Evolutionary conservation across 345 rosid genomes (phyloP), one percentile per base, ranked within the genome.

Genomic region (Mercurialis annua): DNA sequence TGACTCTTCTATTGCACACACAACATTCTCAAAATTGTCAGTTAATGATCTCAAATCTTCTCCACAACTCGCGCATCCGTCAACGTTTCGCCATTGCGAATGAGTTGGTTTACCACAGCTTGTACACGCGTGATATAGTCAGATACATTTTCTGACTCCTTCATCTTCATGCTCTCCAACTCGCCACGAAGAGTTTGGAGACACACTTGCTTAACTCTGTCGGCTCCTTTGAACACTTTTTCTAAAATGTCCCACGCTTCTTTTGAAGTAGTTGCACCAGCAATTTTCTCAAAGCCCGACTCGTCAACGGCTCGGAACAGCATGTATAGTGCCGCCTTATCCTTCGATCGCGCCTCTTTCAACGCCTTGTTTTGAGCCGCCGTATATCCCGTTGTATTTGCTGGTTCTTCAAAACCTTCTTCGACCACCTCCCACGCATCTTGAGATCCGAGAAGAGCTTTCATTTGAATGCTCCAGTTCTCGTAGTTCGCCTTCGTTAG

Each of bases 21-120:
- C 62, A 36, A 66, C 70, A 66, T 66, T 66, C 51, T 66, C 64
- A 38, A 67, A 67, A 55, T 36, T 57, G 11, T 67, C 64, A 1
- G 55, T 42, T 23, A 67, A 57, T 5, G 64, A 67, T 10, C 6
- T 3, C 54, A 50, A 47, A 63, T 47, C 27, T 63, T 63, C 40
- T 63, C 66, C 23, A 63, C 26, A 15, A 63, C 54, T 29, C 17
- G 20, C 1, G 40, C 36, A 44, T 63, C 66, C 0, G 6, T 44
- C 17, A 63, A 18, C n/a, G 11, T 56, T 30, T 30, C 60, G 14
- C 24, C 42, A 2, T 56, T 30, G 15, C 60, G 14, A n/a, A n/a
- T n/a, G 56, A 64, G 67, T 49, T 64, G 44, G 23, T 64, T 64
- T 43, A 47, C 44, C 26, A 64, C 46, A 0, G 18, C 33, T 49